Evolutionary conservation across 495 filamentous ascomycete genomes (phyloP), one percentile per base, ranked within the genome.

Genomic region (Achaetomiella virescens): DNA sequence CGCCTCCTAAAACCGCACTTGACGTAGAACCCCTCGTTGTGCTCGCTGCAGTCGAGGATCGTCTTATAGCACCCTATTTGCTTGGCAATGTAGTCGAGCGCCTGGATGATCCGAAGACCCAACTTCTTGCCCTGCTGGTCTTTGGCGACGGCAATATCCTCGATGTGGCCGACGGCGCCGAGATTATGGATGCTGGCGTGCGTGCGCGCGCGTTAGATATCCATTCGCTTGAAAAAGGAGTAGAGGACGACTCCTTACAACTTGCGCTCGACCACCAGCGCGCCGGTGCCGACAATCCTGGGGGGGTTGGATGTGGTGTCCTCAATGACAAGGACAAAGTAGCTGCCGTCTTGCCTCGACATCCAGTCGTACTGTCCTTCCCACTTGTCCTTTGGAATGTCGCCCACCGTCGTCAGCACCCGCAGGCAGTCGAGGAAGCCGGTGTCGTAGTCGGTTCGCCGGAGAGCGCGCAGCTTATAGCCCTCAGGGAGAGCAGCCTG

Each of bases 91-190:
- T 80, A 85, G 74, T 97, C 93, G 64, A 98, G 80, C 4, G 93
- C 89, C 77, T 97, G 88, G 62, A 98, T 97, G 52, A 98, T 85
- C 55, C 88, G 81, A 67, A 96, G 73, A 2, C 93, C 93, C 37
- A 98, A 77, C 72, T 96, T 96, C 81, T 96, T 97, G 52, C 93
- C 93, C 71, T 97, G 93, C 71, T 97, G 91, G 54, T 90, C 85
- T 71, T 90, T 88, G 58, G 86, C 83, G 22, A 98, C 92, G 8
- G 93, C 90, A 72, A 98, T 97, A 71, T 98, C 93, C 73, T 98
- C 93, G 73, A 98, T 96, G 68, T 98, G 93, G 1, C 92, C 93
- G n/a, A 96, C 91, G 6, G 80, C 59, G 20, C 85, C 86, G 45
- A 89, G 78, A 49, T 81, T 81, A 59, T 89, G 85, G 62, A 90